Conservation (phyloP, 371 early-diverging fungal species). For the Actinomortierella wolfii region DNA sequence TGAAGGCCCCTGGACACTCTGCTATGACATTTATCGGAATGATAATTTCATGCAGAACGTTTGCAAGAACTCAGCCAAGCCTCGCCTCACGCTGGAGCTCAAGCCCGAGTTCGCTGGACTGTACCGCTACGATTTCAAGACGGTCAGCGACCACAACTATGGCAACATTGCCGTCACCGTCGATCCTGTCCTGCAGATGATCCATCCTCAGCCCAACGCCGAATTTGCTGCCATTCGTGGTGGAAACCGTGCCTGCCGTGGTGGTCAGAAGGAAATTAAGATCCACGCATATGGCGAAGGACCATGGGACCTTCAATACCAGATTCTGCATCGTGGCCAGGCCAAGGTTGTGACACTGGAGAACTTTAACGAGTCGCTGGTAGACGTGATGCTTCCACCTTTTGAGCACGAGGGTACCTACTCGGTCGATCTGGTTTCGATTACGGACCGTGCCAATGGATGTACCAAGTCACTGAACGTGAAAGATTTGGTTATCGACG, state of each 20-base stretch:
- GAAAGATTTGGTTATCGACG: slow-evolving; percentile 26
- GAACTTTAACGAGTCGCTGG: slow-evolving; percentile 13
- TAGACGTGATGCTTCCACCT: slow-evolving; percentile 20
- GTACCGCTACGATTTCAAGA: slow-evolving; percentile 30
- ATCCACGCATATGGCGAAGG: slow-evolving; percentile 32
- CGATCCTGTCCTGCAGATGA: slow-evolving; percentile 32
- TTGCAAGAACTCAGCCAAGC: slow-evolving; percentile 29
- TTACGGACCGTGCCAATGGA: slow-evolving; percentile 33
- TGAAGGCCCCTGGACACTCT: slow-evolving; percentile 37
- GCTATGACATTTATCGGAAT: slow-evolving; percentile 27
- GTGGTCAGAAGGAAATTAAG: slow-evolving; percentile 14
- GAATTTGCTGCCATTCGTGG: slow-evolving; percentile 10
- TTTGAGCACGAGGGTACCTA: slow-evolving; percentile 38
- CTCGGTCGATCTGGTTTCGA: slow-evolving; percentile 34
- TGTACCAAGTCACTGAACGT: slow-evolving; percentile 37
- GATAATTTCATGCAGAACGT: slow-evolving; percentile 7
- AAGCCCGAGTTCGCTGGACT: slow-evolving; percentile 28
- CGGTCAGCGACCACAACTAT: slow-evolving; percentile 40
- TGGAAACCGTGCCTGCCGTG: slow-evolving; percentile 26
- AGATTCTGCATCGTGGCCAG: slow-evolving; percentile 19
- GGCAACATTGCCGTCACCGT: slow-evolving; percentile 11
- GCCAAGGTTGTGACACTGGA: slow-evolving; percentile 14
- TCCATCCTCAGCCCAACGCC: slow-evolving; percentile 40
- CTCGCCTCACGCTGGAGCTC: slow-evolving; percentile 28
- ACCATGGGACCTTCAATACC: slow-evolving; percentile 41